Evolutionary conservation across 352 stramenopile species (phyloP).

Genomic region (Pythium oligandrum): DNA sequence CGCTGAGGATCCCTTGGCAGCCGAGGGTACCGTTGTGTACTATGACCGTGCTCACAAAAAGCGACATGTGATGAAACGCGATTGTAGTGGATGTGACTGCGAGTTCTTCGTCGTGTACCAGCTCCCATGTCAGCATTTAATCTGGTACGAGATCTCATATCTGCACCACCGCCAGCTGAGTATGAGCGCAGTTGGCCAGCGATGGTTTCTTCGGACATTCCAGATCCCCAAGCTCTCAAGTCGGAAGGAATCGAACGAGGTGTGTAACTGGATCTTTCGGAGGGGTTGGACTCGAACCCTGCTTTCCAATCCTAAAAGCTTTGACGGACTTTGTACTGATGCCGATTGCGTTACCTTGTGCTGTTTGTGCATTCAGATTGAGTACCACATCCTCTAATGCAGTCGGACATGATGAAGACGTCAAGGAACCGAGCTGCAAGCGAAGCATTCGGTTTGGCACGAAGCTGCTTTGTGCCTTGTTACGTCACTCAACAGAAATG

Average conservation of each 20-base stretch:
- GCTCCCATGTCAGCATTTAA: conserved; percentile 64
- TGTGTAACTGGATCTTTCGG: conserved; percentile 10
- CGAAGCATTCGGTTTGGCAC: too few relatives aligned
- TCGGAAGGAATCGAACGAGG: conserved; percentile 67
- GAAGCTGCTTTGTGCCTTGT: too few relatives aligned
- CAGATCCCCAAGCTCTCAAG: conserved; percentile 50
- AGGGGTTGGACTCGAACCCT: neutral
- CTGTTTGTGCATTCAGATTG: conserved; percentile 25
- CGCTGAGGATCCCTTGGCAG: conserved; percentile 12
- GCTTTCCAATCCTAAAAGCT: neutral
- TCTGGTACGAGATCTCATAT: conserved; percentile 67
- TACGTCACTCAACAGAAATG: too few relatives aligned
- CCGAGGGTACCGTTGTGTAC: conserved; percentile 38
- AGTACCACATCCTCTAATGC: conserved; percentile 57
- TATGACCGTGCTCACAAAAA: conserved; percentile 52
- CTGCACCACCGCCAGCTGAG: conserved; percentile 63
- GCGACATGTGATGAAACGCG: conserved; percentile 50
- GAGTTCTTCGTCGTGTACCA: conserved; percentile 64
- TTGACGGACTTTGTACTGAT: too few relatives aligned
- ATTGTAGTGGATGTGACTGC: conserved; percentile 59
- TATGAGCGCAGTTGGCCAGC: conserved; percentile 45
- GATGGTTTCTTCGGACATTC: conserved; percentile 71
- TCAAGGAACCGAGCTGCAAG: too few relatives aligned
- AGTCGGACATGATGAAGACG: neutral
- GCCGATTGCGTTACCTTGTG: neutral